These are phyloP conservation scores for Aspergillus taichungensis DNA, from an alignment of 495 filamentous ascomycete species.

Conservation along the genomic window DNA sequence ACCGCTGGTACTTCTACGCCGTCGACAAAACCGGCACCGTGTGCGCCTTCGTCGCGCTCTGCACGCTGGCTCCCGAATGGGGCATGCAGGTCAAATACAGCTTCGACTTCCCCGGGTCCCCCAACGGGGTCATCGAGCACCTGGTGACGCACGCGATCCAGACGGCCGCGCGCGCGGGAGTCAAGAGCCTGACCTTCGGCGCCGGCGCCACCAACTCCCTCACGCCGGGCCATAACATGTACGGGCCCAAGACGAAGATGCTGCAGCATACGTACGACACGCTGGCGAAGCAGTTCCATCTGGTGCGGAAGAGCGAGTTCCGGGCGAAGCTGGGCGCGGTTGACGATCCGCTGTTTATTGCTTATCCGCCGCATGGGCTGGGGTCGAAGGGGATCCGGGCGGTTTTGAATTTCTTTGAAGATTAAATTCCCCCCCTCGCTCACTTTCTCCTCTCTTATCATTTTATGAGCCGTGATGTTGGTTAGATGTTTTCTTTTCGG, in stretches of 20 bases:
- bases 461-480: neutral
- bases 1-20: slow-evolving; percentile 77
- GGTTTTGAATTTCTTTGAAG: slow-evolving; percentile 76
- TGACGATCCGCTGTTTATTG: slow-evolving; percentile 73
- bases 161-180: slow-evolving; percentile 50
- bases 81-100: slow-evolving; percentile 87
- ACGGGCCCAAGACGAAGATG: slow-evolving; percentile 62
- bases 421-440: no score
- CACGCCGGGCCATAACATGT: slow-evolving; percentile 64
- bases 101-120: slow-evolving; percentile 72
- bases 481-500: neutral
- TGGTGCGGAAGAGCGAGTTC: slow-evolving; percentile 79
- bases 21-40: slow-evolving; percentile 57
- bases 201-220: slow-evolving; percentile 61
- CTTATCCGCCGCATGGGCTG: slow-evolving; percentile 71
- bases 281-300: slow-evolving; percentile 65
- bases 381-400: slow-evolving; percentile 68
- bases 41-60: slow-evolving; percentile 63
- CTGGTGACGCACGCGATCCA: slow-evolving; percentile 72
- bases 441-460: neutral
- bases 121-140: slow-evolving; percentile 70
- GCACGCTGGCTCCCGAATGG: slow-evolving; percentile 62
- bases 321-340: slow-evolving; percentile 71
- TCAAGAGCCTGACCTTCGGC: slow-evolving; percentile 67
- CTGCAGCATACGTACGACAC: slow-evolving; percentile 67